These are phyloP conservation scores for Microbotryum violaceum DNA, from an alignment of 1,284 basidiomycete genomes.

Conservation along the genomic window DNA sequence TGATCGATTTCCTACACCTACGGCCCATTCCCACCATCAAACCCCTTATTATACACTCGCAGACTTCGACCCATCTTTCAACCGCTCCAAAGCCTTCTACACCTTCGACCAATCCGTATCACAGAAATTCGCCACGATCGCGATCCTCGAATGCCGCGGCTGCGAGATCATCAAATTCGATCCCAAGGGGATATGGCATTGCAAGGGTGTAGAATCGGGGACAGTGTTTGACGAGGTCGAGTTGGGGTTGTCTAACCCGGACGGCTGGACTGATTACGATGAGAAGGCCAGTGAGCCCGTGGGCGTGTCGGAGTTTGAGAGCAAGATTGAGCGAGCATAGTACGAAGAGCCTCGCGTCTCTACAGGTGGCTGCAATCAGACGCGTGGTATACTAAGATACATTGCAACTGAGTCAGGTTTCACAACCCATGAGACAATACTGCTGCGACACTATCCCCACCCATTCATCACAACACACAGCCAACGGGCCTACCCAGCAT, in stretches of 20 bases:
- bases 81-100: constrained; percentile 22
- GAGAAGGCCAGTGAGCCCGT: constrained; percentile 23
- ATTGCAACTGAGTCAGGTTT: neutral
- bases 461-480: too few species aligned
- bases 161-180: constrained; percentile 29
- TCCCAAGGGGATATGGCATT: constrained; percentile 21
- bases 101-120: constrained; percentile 26
- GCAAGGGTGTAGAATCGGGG: constrained; percentile 19
- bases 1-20: neutral
- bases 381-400: too few species aligned
- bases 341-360: neutral
- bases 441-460: too few species aligned
- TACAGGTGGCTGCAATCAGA: neutral
- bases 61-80: constrained; percentile 30
- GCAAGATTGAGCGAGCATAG: constrained; percentile 12
- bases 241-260: constrained; percentile 21
- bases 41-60: too few species aligned
- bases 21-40: too few species aligned
- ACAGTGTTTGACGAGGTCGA: constrained; percentile 27
- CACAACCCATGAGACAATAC: too few species aligned
- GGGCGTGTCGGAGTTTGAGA: constrained; percentile 4
- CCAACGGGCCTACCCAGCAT: too few species aligned
- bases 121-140: constrained; percentile 22
- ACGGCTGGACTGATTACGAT: constrained; percentile 31
- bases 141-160: constrained; percentile 30